Evolutionary conservation across 2,329 filamentous ascomycete species (phyloP).

Genomic region (Pseudogymnoascus sp.): DNA sequence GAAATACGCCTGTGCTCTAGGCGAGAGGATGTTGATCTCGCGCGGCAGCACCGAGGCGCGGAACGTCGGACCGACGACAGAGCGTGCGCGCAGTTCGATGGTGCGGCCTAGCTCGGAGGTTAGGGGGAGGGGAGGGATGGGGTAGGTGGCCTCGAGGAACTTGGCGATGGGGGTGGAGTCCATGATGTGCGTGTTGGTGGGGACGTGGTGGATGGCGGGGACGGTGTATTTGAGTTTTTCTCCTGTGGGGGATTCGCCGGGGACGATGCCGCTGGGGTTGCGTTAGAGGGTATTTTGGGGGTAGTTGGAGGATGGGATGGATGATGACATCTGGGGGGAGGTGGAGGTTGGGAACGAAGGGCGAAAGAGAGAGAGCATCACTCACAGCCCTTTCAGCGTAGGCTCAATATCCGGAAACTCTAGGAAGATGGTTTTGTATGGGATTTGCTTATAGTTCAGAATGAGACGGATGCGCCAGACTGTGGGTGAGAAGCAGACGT

Average conservation of each 20-base stretch:
- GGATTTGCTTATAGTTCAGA: slow-evolving; percentile 36
- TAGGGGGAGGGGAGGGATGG: slow-evolving; percentile 27
- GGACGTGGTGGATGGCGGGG: slow-evolving; percentile 33
- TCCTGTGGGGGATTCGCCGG: slow-evolving; percentile 15
- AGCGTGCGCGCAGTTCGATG: slow-evolving; percentile 28
- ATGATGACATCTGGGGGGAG: slow-evolving; percentile 3
- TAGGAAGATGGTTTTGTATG: slow-evolving; percentile 34
- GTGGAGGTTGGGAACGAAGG: slow-evolving; percentile 11
- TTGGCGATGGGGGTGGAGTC: slow-evolving; percentile 32
- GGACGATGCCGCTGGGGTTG: slow-evolving; percentile 21
- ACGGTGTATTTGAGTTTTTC: slow-evolving; percentile 31
- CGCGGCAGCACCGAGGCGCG: slow-evolving; percentile 30
- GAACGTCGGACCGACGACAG: slow-evolving; percentile 24
- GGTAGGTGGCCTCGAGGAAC: slow-evolving; percentile 35
- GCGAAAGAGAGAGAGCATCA: slow-evolving; percentile 10
- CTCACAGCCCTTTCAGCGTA: slow-evolving; percentile 33
- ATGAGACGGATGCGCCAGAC: slow-evolving; percentile 37
- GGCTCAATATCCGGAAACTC: slow-evolving; percentile 36
- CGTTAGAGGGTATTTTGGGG: slow-evolving; percentile 8
- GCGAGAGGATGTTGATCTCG: slow-evolving; percentile 31
- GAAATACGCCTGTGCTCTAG: slow-evolving; percentile 32
- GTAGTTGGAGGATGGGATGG: slow-evolving; percentile 1
- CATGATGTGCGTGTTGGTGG: slow-evolving; percentile 33
- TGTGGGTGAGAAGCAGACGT: slow-evolving; percentile 34
- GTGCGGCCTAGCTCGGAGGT: slow-evolving; percentile 29